Evolutionary conservation across 176 grass and related monocot genomes (phyloP).

Genomic region (Triticum turgidum): DNA sequence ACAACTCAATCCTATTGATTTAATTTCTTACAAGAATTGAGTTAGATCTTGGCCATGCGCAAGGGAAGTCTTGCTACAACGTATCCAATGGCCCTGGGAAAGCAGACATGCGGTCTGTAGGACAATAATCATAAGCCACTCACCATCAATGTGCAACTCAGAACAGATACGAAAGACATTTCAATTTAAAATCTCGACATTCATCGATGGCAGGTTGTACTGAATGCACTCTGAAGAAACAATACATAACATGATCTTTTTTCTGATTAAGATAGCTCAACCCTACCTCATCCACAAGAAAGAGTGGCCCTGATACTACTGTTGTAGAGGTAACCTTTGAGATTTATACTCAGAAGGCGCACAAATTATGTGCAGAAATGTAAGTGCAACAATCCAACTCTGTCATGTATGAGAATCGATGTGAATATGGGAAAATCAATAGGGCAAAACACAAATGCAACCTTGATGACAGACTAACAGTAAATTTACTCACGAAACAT

Average conservation of each 20-base stretch:
- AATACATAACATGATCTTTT: neutral
- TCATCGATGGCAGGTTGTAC: neutral
- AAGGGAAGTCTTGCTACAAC: no score
- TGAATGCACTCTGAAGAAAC: neutral
- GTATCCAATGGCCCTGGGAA: no score
- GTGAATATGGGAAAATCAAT: neutral
- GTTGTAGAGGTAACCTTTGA: neutral
- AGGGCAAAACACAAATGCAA: neutral
- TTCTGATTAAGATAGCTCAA: neutral
- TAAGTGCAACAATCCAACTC: neutral
- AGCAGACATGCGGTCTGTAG: no score
- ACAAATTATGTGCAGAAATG: neutral
- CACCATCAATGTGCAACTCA: neutral
- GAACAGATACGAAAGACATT: neutral
- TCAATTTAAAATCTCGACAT: neutral
- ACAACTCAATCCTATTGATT: no score
- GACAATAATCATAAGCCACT: neutral
- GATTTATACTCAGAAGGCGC: neutral
- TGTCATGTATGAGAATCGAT: neutral
- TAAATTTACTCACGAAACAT: constrained; percentile 21
- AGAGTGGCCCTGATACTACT: neutral
- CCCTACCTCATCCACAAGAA: neutral
- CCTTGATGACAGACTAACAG: constrained; percentile 14
- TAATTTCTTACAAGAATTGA: no score
- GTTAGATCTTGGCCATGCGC: no score